Base-by-base conservation (phyloP, 306 rosid genomes). In the Cyclanthera cordifolia region DNA sequence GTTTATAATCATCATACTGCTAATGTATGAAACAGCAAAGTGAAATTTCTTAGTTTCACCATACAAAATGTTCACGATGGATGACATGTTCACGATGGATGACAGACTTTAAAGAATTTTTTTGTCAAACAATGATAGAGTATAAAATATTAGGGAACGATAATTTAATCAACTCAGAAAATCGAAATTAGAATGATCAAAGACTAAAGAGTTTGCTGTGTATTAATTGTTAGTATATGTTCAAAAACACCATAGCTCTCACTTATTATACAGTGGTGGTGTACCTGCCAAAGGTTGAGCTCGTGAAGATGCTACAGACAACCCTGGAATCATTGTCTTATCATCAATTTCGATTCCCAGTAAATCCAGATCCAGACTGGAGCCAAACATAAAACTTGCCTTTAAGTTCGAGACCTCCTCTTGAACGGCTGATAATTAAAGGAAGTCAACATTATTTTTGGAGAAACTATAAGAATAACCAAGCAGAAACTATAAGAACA, bases 291-390 rank as follows among this genome's bases (percentile, higher is more conserved):
- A 80, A 9, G 89, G 85, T 77, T 75, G 76, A 70, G 95, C 87
- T 14, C 89, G 92, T 37, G 98, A 89, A 79, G 98, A 79, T 17
- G 96, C 81, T 54, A 93, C 96, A 52, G 98, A 82, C 53, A 93
- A 47, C 67, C 99, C 96, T 0, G 99, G 99, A 78, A 93, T 85
- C 84, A 93, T 75, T 19, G 95, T 86, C 67, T 86, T 75, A 23
- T 87, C 91, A 63, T 90, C 99, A 6, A 89, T 82, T 76, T 93
- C 95, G 69, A 93, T 86, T 45, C 96, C 94, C 82, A 93, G 72
- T 37, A 93, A 77, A 79, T 93, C 99, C 86, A 93, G 79, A 82
- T 93, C 99, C 30, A 93, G 83, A 70, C 94, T 85, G 9, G 96
- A 86, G 43, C 99, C 99, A 53, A 81, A 86, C 46, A 85, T 74